Base-by-base conservation (phyloP, 495 filamentous ascomycete genomes). In the Daldinia concentrica region DNA sequence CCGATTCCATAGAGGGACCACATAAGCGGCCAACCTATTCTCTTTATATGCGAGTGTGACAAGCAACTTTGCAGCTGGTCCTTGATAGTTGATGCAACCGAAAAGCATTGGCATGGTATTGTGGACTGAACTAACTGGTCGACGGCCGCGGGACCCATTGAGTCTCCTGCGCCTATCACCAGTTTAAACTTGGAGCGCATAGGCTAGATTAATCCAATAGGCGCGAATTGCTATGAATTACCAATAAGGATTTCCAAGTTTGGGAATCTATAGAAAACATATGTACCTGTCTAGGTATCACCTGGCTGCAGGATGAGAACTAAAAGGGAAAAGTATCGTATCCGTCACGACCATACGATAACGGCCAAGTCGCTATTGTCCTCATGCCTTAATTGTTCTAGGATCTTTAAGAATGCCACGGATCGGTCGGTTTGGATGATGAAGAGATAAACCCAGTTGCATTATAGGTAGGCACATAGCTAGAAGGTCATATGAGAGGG, bases 31-130 rank as follows among this genome's bases (percentile, higher is more conserved):
- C 55, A 48, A 63, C 58, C 26, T 41, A 52, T 62, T 54, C 24
- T 39, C 32, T 58, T 26, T 62, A 45, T 58, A 62, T 74, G 67
- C 71, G 66, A 74, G 66, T 74, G 71, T 74, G 71, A 74, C 67
- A 70, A 56, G 71, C 67, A 61, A 73, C 45, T 58, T 34, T 54
- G 57, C 58, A 73, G 60, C 56, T 56, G 29, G 48, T 56, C 60
- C 45, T 39, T 66, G 50, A 59, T 37, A 37, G 62, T 30, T 39
- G 43, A 70, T 74, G 63, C 67, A 60, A 66, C 62, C 62, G n/a
- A 58, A 63, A 54, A 48, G 32, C 29, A 69, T 66, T 69, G 34
- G 62, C 41, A 66, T 62, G 43, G 57, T 45, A n/a, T 66, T 73
- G 71, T 73, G 70, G 70, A 62, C 58, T 30, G 39, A 52, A 50